Evolutionary conservation across 2,329 filamentous ascomycete species (phyloP).

Genomic region (Aspergillus carbonarius): DNA sequence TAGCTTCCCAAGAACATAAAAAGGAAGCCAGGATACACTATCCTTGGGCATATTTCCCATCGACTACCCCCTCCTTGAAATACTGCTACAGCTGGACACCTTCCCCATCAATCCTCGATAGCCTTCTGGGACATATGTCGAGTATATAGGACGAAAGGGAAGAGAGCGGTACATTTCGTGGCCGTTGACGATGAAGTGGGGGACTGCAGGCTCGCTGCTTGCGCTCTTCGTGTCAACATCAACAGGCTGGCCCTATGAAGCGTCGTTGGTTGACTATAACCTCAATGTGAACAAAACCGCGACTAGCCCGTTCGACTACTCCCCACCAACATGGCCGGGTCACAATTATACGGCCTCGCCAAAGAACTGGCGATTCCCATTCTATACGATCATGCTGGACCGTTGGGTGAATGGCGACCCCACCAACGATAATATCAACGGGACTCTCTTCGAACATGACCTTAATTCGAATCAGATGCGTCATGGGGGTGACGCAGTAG

Average conservation of each 20-base stretch:
- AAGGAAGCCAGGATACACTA: slow-evolving; percentile 3
- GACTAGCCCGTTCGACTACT: slow-evolving; percentile 58
- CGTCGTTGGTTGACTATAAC: slow-evolving; percentile 55
- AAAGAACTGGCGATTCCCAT: slow-evolving; percentile 63
- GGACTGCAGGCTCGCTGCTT: slow-evolving; percentile 25
- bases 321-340: slow-evolving; percentile 53
- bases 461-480: slow-evolving; percentile 61
- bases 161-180: slow-evolving; percentile 7
- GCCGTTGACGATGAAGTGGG: slow-evolving; percentile 34
- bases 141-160: slow-evolving; percentile 11
- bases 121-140: slow-evolving; percentile 22
- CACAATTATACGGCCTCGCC: slow-evolving; percentile 57
- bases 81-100: not conserved
- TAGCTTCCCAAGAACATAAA: slow-evolving; percentile 8
- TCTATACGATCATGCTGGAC: slow-evolving; percentile 65
- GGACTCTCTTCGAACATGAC: slow-evolving; percentile 62
- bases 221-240: slow-evolving; percentile 27
- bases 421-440: slow-evolving; percentile 62
- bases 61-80: not conserved
- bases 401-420: slow-evolving; percentile 66
- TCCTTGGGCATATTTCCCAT: not conserved
- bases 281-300: slow-evolving; percentile 61
- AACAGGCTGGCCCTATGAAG: slow-evolving; percentile 49
- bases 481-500: slow-evolving; percentile 61
- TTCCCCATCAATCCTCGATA: not conserved